phyloP scores from a whole-genome alignment of 805 yeast genomes.

The Candida lessepsii region DNA sequence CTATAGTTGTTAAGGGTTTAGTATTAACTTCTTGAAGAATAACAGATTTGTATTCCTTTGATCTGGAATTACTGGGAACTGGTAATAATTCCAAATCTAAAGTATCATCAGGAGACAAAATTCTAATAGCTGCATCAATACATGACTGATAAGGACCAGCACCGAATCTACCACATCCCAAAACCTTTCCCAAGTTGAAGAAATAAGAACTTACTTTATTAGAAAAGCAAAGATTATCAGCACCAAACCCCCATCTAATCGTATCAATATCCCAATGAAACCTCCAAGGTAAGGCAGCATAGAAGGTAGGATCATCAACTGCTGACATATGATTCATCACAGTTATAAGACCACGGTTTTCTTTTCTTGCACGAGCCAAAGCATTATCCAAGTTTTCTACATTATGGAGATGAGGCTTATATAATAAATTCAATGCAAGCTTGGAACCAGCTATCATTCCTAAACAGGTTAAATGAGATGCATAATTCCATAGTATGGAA shows the following conservation, averaged over 20 bases:
- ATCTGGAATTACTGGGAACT: slow-evolving; percentile 19
- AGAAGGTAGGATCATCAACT: slow-evolving; percentile 87
- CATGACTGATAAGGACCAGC: slow-evolving; percentile 91
- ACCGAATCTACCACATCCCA: slow-evolving; percentile 86
- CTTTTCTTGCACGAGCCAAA: slow-evolving; percentile 56
- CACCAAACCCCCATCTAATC: slow-evolving; percentile 94
- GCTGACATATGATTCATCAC: slow-evolving; percentile 92
- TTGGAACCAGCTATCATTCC: slow-evolving; percentile 66
- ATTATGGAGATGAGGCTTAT: slow-evolving; percentile 62
- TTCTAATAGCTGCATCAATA: slow-evolving; percentile 78
- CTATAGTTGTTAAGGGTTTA: slow-evolving; percentile 4
- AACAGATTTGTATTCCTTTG: slow-evolving; percentile 32
- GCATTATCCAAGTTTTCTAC: slow-evolving; percentile 66
- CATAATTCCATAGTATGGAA: slow-evolving; percentile 58
- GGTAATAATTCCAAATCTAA: slow-evolving; percentile 43
- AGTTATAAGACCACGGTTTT: slow-evolving; percentile 76
- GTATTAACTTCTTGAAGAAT: slow-evolving; percentile 36
- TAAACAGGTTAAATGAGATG: slow-evolving; percentile 68
- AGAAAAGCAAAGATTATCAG: slow-evolving; percentile 84
- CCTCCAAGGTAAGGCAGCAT: slow-evolving; percentile 81
- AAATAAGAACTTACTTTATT: slow-evolving; percentile 51
- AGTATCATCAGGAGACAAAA: slow-evolving; percentile 77
- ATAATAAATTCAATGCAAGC: slow-evolving; percentile 55
- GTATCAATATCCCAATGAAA: slow-evolving; percentile 59
- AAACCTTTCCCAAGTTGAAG: slow-evolving; percentile 85